Base-by-base conservation (phyloP, 495 filamentous ascomycete species). In the Penicillium flavigenum region DNA sequence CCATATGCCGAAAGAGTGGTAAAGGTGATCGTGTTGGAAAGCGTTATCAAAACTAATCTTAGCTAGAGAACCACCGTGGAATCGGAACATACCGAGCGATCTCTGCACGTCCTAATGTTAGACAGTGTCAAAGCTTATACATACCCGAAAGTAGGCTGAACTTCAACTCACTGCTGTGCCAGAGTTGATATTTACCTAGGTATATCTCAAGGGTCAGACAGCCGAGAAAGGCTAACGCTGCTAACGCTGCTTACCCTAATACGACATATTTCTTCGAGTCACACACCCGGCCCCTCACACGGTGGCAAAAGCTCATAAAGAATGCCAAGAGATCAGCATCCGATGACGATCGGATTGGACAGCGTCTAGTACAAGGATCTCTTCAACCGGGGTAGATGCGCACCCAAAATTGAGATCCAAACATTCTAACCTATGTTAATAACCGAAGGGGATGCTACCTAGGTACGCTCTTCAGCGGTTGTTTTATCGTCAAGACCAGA, bases 261-360 rank as follows among this genome's bases (percentile, higher is more conserved):
- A 38, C 26, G 20, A 26, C 31, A 38, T 2, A 12, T 17, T 49
- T 8, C 9, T 17, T 9, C 31, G 11, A 24, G 4, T 39, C 29
- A 12, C 14, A 51, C n/a, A 17, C 12, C 39, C 29, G 11, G n/a
- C 16, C 31, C 43, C 52, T 38, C 42, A 26, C 31, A 46, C 29
- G 20, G 42, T 54, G 42, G 31, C 51, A 19, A 26, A 9, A 0
- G 22, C 17, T 36, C 32, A 54, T 19, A 0, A 46, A 24, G 39
- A 4, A 27, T 47, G 52, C 52, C 52, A 54, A 54, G 52, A 54
- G 52, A 54, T 54, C 52, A 54, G 52, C 52, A 24, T 45, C 22
- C 1, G 31, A 17, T 11, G 43, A n/a, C 16, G 31, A 36, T 54
- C 7, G 20, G 31, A 54, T 46, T 54, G 52, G 52, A 22, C 45